Base-by-base conservation (phyloP, 2,329 filamentous ascomycete species). In the Pseudogymnoascus sp. region DNA sequence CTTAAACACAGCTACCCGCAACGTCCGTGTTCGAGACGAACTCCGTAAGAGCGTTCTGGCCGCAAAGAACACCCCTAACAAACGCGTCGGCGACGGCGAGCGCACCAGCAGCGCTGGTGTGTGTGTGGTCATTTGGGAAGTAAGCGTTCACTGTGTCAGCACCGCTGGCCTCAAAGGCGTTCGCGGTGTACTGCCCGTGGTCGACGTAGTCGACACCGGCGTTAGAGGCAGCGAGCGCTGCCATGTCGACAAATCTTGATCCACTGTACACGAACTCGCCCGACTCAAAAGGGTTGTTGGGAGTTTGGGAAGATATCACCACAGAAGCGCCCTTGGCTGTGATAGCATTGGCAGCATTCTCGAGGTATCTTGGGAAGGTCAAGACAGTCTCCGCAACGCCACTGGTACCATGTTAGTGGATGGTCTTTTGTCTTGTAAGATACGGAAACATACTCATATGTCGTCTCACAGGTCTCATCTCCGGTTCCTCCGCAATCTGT, bases 281-380 rank as follows among this genome's bases (percentile, higher is more conserved):
- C 1, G 75, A 75, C 69, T 87, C 83, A 81, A 82, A 87, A 0
- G 80, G 78, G 69, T 89, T 88, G 69, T 88, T 82, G 0, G 86
- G 85, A 1, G 86, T 88, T 65, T 83, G 83, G 13, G 78, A 80
- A 37, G 78, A 79, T 37, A 88, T 76, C 50, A 89, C 77, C 42
- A 88, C 85, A 19, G 77, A 79, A 1, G 84, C 85, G 2, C 86
- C 86, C 71, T 85, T 86, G 60, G 77, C 73, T 11, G 74, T 68
- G 46, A 77, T 71, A 2, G 68, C 29, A 50, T 68, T 69, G 2
- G 70, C 67, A 1, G 67, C 67, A 23, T 67, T 60, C 42, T 65
- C 68, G 11, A 70, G 65, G 61, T 73, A 72, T 44, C 17, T 56
- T 33, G 50, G 50, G 59, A 61, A 38, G 26, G 59, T 61, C 19